Evolutionary conservation across 179 eudicot species (phyloP).

Genomic region (Nepenthes alata): DNA sequence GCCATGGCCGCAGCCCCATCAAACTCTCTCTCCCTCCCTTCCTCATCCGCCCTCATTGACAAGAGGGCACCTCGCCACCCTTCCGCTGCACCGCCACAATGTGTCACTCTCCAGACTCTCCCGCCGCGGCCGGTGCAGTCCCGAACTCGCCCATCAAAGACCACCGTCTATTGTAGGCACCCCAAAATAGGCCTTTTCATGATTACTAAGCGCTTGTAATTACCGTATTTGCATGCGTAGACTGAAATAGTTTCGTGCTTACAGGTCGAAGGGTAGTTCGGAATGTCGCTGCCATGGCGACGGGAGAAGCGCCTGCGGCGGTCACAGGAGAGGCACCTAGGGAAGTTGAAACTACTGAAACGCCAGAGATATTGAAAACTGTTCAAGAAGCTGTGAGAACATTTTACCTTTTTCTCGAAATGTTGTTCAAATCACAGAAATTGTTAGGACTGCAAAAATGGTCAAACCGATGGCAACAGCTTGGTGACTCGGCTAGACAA

Average conservation of each 20-base stretch:
- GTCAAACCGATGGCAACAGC: no score
- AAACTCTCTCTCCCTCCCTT: constrained; percentile 42
- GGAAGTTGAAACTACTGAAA: constrained; percentile 1
- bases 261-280: constrained; percentile 65
- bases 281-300: constrained; percentile 74
- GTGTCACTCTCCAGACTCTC: constrained; percentile 50
- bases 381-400: background rate
- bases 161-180: constrained; percentile 51
- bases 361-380: background rate
- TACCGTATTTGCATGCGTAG: background rate
- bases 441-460: no score
- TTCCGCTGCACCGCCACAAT: constrained; percentile 49
- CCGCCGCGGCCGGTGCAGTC: constrained; percentile 37
- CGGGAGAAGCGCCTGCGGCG: constrained; percentile 65
- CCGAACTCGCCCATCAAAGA: constrained; percentile 34
- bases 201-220: no score
- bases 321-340: constrained; percentile 9
- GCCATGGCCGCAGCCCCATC: constrained; percentile 59
- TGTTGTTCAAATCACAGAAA: no score
- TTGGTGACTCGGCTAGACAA: no score
- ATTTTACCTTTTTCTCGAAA: background rate
- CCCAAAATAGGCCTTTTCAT: no score
- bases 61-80: constrained; percentile 38
- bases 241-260: background rate
- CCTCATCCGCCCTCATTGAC: constrained; percentile 33